These are phyloP conservation scores for Carnegiea gigantea DNA, from an alignment of 179 eudicot genomes.

Conservation along the genomic window DNA sequence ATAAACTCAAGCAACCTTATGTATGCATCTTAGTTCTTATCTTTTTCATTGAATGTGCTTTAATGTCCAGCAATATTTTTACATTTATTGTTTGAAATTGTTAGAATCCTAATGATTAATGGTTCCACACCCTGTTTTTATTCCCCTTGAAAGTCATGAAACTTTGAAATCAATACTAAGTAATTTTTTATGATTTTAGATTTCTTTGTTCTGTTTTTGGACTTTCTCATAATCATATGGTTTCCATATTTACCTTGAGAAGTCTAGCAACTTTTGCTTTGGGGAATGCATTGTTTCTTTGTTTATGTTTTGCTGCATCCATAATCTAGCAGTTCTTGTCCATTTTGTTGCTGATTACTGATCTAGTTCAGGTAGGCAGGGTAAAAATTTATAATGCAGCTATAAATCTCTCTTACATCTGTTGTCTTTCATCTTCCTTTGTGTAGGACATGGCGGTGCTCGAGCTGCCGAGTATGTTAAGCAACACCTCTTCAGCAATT, in stretches of 20 bases:
- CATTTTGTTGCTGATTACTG: not conserved
- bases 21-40: not conserved
- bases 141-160: not conserved
- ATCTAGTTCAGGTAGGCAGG: not conserved
- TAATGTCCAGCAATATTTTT: not conserved
- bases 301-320: not conserved
- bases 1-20: not conserved
- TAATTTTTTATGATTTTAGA: not conserved
- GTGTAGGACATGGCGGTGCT: slow-evolving; percentile 95
- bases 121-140: not conserved
- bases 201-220: not conserved
- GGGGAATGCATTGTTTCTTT: not conserved
- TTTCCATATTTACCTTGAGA: slow-evolving; percentile 2
- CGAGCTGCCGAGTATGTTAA: slow-evolving; percentile 98
- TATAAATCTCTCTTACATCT: not conserved
- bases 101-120: not conserved
- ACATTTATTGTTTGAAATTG: not conserved
- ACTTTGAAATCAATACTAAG: not conserved
- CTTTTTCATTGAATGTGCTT: not conserved
- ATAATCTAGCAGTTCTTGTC: not conserved
- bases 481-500: slow-evolving; percentile 88
- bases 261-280: not conserved
- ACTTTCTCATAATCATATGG: not conserved
- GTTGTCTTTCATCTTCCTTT: slow-evolving; percentile 3
- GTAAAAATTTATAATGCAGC: not conserved